A percentile compares a stretch with the other conserved stretches of the same genome.
These are phyloP conservation scores for Iris macrosiphon DNA, from an alignment of 106 monocot genomes.

Conservation along the genomic window DNA sequence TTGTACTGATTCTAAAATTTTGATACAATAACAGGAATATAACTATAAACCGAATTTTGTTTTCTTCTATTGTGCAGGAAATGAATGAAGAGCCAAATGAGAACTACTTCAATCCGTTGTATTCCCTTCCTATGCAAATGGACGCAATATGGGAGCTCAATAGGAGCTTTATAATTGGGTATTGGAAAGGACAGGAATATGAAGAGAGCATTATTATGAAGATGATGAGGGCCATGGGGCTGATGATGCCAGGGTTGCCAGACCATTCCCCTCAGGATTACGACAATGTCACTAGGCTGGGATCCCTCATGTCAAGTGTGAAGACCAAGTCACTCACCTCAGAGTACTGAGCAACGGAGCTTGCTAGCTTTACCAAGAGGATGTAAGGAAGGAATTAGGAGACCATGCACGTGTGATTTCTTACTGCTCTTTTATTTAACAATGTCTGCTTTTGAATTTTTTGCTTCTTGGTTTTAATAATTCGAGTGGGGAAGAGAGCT, in stretches of 20 bases:
- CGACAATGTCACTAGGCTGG: constrained; percentile 68
- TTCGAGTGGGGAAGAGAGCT: too few relatives aligned
- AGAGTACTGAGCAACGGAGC: too few relatives aligned
- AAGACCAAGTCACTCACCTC: too few relatives aligned
- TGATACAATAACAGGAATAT: too few relatives aligned
- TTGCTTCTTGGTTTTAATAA: too few relatives aligned
- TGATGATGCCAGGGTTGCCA: constrained; percentile 65
- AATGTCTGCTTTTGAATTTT: too few relatives aligned
- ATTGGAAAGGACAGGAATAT: constrained; percentile 48
- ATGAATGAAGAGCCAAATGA: constrained; percentile 70
- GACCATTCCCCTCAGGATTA: constrained; percentile 79
- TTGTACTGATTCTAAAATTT: too few relatives aligned
- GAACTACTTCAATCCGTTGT: constrained; percentile 56
- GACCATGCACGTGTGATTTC: too few relatives aligned
- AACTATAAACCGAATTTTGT: not conserved
- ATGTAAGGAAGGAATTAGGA: too few relatives aligned
- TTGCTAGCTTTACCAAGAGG: too few relatives aligned
- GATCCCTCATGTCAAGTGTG: too few relatives aligned
- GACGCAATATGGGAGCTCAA: constrained; percentile 53
- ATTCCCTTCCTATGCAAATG: constrained; percentile 36
- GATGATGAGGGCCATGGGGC: constrained; percentile 33
- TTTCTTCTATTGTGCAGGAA: constrained; percentile 12
- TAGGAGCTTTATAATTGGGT: constrained; percentile 51
- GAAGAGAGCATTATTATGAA: constrained; percentile 44
- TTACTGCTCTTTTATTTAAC: too few relatives aligned